These are phyloP conservation scores for Chenopodium quinoa DNA, from an alignment of 148 eudicot genomes.

Conservation along the genomic window DNA sequence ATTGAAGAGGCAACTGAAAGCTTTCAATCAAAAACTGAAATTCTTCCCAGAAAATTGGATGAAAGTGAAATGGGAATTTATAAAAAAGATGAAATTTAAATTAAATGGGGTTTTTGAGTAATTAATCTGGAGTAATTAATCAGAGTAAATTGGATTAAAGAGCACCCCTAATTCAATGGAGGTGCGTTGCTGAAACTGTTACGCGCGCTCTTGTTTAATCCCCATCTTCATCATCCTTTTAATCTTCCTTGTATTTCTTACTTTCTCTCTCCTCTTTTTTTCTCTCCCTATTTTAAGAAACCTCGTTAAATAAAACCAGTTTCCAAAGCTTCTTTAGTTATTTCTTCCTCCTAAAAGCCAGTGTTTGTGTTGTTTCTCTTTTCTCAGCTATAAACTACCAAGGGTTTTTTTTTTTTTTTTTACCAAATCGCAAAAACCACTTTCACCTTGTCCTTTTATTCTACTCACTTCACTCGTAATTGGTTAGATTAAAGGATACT, in stretches of 20 bases:
- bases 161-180: not conserved
- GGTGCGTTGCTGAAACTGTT: not conserved
- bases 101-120: not conserved
- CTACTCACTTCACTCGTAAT: not conserved
- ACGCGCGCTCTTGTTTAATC: not conserved
- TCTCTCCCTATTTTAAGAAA: constrained; percentile 11
- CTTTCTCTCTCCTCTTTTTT: constrained; percentile 11
- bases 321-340: constrained; percentile 7
- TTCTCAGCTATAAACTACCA: not conserved
- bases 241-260: no score
- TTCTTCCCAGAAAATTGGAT: not conserved
- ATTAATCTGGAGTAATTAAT: not conserved
- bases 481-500: no score
- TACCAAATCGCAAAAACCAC: constrained; percentile 39
- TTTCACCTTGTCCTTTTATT: not conserved
- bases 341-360: constrained; percentile 19
- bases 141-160: not conserved
- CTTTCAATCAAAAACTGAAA: constrained; percentile 16
- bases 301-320: constrained; percentile 3
- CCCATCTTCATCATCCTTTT: no score
- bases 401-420: not conserved
- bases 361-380: not conserved
- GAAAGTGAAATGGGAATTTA: constrained; percentile 7
- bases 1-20: constrained; percentile 25
- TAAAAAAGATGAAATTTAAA: not conserved